Percentiles rank a stretch among this genome's conserved stretches.
phyloP scores from a whole-genome alignment of 2,329 filamentous ascomycete genomes.

The Claviceps citrina region DNA sequence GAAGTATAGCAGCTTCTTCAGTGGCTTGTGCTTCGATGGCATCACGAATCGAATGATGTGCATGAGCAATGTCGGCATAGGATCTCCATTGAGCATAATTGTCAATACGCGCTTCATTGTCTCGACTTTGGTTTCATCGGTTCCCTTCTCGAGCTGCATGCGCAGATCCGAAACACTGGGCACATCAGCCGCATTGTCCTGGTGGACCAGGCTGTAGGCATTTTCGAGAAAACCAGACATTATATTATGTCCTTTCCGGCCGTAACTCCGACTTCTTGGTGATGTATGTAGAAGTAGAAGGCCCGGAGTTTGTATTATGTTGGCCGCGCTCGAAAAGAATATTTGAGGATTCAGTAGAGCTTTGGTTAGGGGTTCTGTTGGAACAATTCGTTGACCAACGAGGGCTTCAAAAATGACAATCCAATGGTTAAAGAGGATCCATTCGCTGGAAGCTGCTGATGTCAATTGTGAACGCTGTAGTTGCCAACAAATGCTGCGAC shows the following conservation, averaged over 20 bases:
- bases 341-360: not conserved
- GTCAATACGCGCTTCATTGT: conserved; percentile 94
- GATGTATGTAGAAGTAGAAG: not conserved
- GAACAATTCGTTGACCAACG: not conserved
- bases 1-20: conserved; percentile 98
- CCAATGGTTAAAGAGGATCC: not conserved
- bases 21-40: conserved; percentile 88
- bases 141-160: conserved; percentile 85
- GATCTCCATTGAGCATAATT: conserved; percentile 95
- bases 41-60: conserved; percentile 99
- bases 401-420: not conserved
- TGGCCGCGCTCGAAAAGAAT: not conserved
- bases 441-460: conserved; percentile 1
- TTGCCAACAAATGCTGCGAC: conserved; percentile 15
- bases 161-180: conserved; percentile 82
- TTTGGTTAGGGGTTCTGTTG: not conserved
- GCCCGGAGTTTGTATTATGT: not conserved
- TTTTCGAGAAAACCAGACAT: conserved; percentile 94
- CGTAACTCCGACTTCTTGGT: not conserved
- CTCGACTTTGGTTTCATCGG: conserved; percentile 80
- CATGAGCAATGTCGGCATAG: conserved; percentile 92
- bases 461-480: conserved; percentile 14
- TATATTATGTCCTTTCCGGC: conserved; percentile 23
- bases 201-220: conserved; percentile 90
- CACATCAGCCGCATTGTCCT: conserved; percentile 91